phyloP scores from a whole-genome alignment of 2,329 filamentous ascomycete species.

The Pseudopithomyces maydicus region DNA sequence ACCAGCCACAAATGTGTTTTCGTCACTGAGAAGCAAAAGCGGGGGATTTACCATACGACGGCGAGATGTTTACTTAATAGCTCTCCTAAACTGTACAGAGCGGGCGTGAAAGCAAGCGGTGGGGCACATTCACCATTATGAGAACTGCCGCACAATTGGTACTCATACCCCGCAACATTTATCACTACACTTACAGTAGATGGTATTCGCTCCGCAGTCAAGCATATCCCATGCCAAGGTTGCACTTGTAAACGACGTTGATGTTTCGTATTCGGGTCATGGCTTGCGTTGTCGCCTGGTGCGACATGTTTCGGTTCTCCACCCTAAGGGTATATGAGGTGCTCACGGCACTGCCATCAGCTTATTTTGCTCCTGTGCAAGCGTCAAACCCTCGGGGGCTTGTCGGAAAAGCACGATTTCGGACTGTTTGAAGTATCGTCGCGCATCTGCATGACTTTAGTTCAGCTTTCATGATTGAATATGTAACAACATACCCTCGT shows the following conservation, averaged over 20 bases:
- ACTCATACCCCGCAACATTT: not conserved
- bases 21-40: not conserved
- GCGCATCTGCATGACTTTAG: slow-evolving; percentile 69
- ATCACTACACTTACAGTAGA: not conserved
- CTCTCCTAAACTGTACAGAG: no score
- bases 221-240: not conserved
- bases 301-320: slow-evolving; percentile 8
- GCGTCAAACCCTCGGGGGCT: slow-evolving; percentile 56
- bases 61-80: no score
- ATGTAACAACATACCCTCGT: slow-evolving; percentile 69
- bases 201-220: not conserved
- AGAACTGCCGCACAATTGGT: not conserved
- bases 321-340: not conserved
- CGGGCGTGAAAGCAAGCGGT: not conserved
- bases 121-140: not conserved
- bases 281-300: slow-evolving; percentile 2
- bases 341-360: slow-evolving; percentile 44
- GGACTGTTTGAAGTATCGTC: slow-evolving; percentile 98
- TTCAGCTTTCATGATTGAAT: slow-evolving; percentile 21
- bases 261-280: not conserved
- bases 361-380: slow-evolving; percentile 55
- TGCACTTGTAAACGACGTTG: not conserved
- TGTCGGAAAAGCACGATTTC: slow-evolving; percentile 97
- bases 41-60: no score
- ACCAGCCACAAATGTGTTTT: no score